Evolutionary conservation across 257 asterid species (phyloP).

Genomic region (Gynochthodes officinalis): DNA sequence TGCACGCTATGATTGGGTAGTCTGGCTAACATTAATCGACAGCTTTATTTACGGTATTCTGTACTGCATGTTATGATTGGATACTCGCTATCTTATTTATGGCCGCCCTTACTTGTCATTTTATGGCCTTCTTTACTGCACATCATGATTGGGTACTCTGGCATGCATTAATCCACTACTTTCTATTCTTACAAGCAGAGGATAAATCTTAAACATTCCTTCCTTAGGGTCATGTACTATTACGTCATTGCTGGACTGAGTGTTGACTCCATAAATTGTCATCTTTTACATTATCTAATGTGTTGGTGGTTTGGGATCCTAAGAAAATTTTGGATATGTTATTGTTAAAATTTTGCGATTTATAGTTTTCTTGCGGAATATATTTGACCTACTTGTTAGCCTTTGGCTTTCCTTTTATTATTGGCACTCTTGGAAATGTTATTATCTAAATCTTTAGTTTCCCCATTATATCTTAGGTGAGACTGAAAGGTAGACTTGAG

Average conservation of each 20-base stretch:
- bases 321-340: background rate
- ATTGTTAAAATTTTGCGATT: background rate
- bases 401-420: constrained; percentile 3
- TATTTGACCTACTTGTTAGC: background rate
- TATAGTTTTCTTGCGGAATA: background rate
- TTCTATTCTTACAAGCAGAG: background rate
- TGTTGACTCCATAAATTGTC: background rate
- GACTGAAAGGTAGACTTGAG: constrained; percentile 45
- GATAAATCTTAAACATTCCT: background rate
- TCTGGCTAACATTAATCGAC: background rate
- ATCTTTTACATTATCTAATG: background rate
- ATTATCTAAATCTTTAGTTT: background rate
- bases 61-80: background rate
- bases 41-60: background rate
- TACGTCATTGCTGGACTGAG: background rate
- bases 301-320: background rate
- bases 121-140: background rate
- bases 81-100: no score
- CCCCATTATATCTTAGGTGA: constrained; percentile 40
- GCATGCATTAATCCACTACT: background rate
- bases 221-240: background rate
- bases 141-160: background rate
- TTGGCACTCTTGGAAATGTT: background rate
- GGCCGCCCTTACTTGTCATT: no score
- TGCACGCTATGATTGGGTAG: background rate